Conservation (phyloP, 495 filamentous ascomycete species). For the Neurospora sp. region DNA sequence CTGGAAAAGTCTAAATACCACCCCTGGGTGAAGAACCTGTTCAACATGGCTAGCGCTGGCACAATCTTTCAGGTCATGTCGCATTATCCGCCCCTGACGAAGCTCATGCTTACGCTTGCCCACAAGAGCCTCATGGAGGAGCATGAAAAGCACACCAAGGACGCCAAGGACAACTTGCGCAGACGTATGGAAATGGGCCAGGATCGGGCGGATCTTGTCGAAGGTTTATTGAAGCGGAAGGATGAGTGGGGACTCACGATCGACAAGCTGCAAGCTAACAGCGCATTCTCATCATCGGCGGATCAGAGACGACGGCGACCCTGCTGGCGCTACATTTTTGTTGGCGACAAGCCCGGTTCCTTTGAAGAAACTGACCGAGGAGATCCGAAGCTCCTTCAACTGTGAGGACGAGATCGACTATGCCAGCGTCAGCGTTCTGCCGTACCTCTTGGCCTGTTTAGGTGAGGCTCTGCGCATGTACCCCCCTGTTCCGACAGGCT, state of each 20-base stretch:
- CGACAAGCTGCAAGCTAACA: constrained; percentile 32
- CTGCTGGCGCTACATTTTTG: constrained; percentile 41
- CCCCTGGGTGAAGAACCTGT: constrained; percentile 45
- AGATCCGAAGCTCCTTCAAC: constrained; percentile 43
- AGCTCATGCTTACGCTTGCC: constrained; percentile 15
- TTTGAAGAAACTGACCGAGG: constrained; percentile 33
- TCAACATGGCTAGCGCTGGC: constrained; percentile 23
- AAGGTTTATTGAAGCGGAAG: constrained; percentile 38
- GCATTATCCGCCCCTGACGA: constrained; percentile 19
- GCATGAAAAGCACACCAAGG: constrained; percentile 24
- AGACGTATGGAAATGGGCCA: constrained; percentile 29
- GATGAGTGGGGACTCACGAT: constrained; percentile 35
- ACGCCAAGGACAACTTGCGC: constrained; percentile 30
- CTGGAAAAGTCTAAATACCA: constrained; percentile 39
- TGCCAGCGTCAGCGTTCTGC: constrained; percentile 31
- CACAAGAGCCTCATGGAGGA: constrained; percentile 18
- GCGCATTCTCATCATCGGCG: constrained; percentile 39
- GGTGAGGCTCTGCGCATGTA: constrained; percentile 51
- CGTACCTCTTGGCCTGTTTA: constrained; percentile 47
- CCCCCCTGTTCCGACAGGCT: constrained; percentile 41
- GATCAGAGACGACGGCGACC: constrained; percentile 54
- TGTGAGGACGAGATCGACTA: constrained; percentile 43
- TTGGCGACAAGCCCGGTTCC: constrained; percentile 37
- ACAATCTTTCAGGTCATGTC: constrained; percentile 25
- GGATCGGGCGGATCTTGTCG: constrained; percentile 38